phyloP scores from a whole-genome alignment of 2,329 filamentous ascomycete species.

The Epichloe festucae region DNA sequence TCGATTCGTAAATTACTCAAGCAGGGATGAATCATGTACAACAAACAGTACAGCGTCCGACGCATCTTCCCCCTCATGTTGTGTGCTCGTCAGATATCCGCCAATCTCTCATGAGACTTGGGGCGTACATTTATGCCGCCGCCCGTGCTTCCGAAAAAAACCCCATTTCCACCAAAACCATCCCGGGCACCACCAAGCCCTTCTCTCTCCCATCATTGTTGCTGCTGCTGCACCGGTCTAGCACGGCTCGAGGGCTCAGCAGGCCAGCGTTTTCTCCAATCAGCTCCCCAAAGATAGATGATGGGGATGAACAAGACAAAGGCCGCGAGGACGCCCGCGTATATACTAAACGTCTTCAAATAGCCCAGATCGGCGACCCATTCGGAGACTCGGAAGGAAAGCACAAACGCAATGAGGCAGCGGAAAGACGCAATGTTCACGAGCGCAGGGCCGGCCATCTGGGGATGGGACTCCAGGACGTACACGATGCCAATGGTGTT shows the following conservation, averaged over 20 bases:
- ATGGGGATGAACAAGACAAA: constrained; percentile 1
- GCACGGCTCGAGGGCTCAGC: constrained; percentile 11
- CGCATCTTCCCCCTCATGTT: too few relatives aligned
- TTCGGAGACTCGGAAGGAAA: constrained; percentile 3
- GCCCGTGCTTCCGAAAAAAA: too few relatives aligned
- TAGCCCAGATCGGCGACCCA: constrained; percentile 2
- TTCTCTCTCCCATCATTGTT: too few relatives aligned
- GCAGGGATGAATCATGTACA: too few relatives aligned
- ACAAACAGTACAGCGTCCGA: too few relatives aligned
- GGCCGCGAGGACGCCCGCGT: not conserved
- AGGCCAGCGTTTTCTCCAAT: not conserved
- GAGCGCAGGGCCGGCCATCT: constrained; percentile 1
- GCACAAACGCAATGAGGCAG: not conserved
- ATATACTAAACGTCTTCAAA: constrained; percentile 1
- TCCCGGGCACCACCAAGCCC: too few relatives aligned
- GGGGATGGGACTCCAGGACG: not conserved
- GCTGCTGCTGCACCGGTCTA: not conserved
- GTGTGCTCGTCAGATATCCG: too few relatives aligned
- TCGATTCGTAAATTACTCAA: too few relatives aligned
- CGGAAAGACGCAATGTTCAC: constrained; percentile 2
- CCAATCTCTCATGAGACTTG: too few relatives aligned
- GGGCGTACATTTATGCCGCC: too few relatives aligned
- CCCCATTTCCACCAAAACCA: too few relatives aligned
- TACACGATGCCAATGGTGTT: constrained; percentile 5
- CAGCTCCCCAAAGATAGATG: not conserved